Base-by-base conservation (phyloP, 192 early-diverging fungal species). In the Linnemannia zychae region DNA sequence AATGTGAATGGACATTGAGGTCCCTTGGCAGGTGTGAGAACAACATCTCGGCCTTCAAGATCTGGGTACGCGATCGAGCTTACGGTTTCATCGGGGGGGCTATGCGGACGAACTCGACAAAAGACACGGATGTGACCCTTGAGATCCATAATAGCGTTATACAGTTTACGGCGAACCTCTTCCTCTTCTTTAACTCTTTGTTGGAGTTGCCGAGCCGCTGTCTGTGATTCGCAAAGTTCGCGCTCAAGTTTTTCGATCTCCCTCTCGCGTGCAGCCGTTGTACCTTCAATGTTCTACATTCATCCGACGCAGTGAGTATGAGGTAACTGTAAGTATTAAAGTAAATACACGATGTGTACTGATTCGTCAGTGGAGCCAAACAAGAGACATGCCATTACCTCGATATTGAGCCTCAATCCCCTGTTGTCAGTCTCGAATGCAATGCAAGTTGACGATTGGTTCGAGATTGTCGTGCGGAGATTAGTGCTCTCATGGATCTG, bases 1-100 rank as follows among this genome's bases (percentile, higher is more conserved):
- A 72, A 72, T 11, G 38, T 72, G 16, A 72, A 72, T 34, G 71
- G 71, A 49, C n/a, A 72, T 47, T 72, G 28, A 47, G 24, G 46
- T 5, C 22, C 38, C 18, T 44, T 50, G 46, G 71, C 47, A 15
- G 57, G 7, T 31, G 57, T 15, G 24, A 72, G 71, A 9, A 48
- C 24, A 24, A 72, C 24, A 12, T 72, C 71, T 16, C 40, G 38
- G 22, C 71, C 71, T 28, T 72, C 71, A 4, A 48, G 71, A 49
- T 72, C 71, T 1, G 71, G 71, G 24, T 48, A 72, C 4, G 28
- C 17, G 71, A 72, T 48, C 47, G 71, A 48, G 28, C 46, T 33
- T 17, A 72, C 40, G 11, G 28, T 2, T 17, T 11, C 40, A 20
- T 49, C 47, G 16, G 4, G 31, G 33, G 28, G 3, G 15, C 37